Evolutionary conservation across 805 yeast species (phyloP).

Genomic region (Candida pseudoglaebosa): DNA sequence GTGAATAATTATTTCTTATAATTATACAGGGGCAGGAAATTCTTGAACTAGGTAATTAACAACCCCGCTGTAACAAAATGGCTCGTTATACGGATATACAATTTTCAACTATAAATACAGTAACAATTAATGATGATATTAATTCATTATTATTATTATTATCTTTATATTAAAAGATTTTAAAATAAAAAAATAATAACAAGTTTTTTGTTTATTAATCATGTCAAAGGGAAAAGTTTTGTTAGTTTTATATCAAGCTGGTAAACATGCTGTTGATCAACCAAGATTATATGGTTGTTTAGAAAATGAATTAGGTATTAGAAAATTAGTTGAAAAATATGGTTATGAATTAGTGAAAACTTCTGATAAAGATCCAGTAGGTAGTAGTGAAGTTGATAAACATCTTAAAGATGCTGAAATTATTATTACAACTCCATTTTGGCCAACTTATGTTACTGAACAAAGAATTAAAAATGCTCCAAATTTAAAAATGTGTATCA

Average conservation of each 20-base stretch:
- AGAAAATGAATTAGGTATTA: conserved; percentile 73
- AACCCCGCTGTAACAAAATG: no score
- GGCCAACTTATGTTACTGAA: conserved; percentile 69
- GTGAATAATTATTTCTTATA: no score
- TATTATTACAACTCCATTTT: conserved; percentile 79
- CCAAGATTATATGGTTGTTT: conserved; percentile 62
- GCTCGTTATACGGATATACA: no score
- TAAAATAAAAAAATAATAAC: conserved; percentile 5
- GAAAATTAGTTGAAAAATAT: conserved; percentile 55
- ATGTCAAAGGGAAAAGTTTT: conserved; percentile 40
- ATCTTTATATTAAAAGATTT: no score
- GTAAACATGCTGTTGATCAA: conserved; percentile 56
- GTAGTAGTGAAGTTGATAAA: conserved; percentile 53
- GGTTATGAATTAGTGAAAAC: conserved; percentile 70
- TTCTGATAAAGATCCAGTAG: conserved; percentile 61
- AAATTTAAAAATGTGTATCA: conserved; percentile 63
- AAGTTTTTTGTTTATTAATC: conserved; percentile 1
- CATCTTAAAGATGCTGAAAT: conserved; percentile 70
- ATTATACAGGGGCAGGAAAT: no score
- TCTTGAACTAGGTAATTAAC: no score
- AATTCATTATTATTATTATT: no score
- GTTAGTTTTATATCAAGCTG: conserved; percentile 57
- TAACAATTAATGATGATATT: no score
- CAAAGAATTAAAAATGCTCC: conserved; percentile 67
- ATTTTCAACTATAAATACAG: no score